phyloP scores from a whole-genome alignment of 169 alveolate genomes.

The Theileria annulata region DNA sequence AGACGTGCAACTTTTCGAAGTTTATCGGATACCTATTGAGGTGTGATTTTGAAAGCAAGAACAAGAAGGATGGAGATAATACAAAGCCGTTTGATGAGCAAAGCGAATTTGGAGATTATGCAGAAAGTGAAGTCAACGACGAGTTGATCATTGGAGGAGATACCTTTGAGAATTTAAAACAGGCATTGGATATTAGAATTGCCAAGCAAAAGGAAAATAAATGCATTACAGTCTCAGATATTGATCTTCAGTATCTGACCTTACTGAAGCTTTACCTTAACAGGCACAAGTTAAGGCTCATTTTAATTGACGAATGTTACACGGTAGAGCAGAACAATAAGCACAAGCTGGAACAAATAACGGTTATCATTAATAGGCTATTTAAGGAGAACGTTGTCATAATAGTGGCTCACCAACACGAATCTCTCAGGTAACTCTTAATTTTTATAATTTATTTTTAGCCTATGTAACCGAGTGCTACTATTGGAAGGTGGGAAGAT shows the following conservation, averaged over 20 bases:
- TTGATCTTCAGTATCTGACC: slow-evolving; percentile 58
- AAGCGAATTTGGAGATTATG: slow-evolving; percentile 14
- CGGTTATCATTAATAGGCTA: slow-evolving; percentile 36
- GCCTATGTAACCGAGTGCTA: slow-evolving; percentile 57
- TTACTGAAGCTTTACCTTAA: slow-evolving; percentile 50
- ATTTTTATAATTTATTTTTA: slow-evolving; percentile 11
- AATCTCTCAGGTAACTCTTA: slow-evolving; percentile 49
- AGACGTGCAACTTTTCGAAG: slow-evolving; percentile 25
- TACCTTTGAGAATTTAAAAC: not conserved
- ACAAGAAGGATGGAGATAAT: not conserved
- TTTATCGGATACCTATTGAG: slow-evolving; percentile 21
- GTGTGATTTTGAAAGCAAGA: not conserved
- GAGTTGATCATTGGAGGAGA: slow-evolving; percentile 3
- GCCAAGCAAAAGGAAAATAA: slow-evolving; percentile 21
- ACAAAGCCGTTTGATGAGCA: not conserved
- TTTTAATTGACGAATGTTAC: slow-evolving; percentile 60
- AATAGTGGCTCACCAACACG: slow-evolving; percentile 64
- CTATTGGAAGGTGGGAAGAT: slow-evolving; percentile 53
- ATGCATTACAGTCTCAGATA: slow-evolving; percentile 33
- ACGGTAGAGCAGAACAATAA: slow-evolving; percentile 15
- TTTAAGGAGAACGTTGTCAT: slow-evolving; percentile 46
- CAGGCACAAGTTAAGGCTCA: slow-evolving; percentile 48
- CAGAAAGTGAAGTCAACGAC: not conserved
- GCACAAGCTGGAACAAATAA: slow-evolving; percentile 33
- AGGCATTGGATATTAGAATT: not conserved